Evolutionary conservation across 2,329 filamentous ascomycete genomes (phyloP).

Genomic region (Berkeleyomyces rouxiae): DNA sequence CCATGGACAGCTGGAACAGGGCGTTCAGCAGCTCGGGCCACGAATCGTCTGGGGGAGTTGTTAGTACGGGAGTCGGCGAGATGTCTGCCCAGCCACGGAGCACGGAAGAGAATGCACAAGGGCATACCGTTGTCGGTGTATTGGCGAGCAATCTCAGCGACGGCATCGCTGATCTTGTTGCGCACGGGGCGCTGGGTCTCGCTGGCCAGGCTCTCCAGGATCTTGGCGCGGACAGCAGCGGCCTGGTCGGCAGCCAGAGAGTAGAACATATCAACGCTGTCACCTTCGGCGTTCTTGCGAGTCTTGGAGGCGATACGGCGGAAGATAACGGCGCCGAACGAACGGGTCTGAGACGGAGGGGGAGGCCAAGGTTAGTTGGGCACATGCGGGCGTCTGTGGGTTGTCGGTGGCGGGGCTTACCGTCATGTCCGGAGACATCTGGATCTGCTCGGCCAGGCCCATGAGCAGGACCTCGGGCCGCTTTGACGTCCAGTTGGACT

Average conservation of each 20-base stretch:
- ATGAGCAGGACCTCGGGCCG: slow-evolving; percentile 80
- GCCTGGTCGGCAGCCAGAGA: slow-evolving; percentile 60
- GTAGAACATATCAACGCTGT: slow-evolving; percentile 70
- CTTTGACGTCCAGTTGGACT: slow-evolving; percentile 71
- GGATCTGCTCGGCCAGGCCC: slow-evolving; percentile 85
- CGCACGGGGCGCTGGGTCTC: slow-evolving; percentile 62
- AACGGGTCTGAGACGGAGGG: slow-evolving; percentile 47
- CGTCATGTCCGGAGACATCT: slow-evolving; percentile 53
- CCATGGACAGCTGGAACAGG: slow-evolving; percentile 82
- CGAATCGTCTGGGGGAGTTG: slow-evolving; percentile 45
- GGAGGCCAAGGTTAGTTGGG: not conserved
- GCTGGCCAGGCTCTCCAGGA: slow-evolving; percentile 57
- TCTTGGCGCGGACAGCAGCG: slow-evolving; percentile 63
- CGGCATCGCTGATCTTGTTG: slow-evolving; percentile 95
- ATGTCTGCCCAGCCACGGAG: not conserved
- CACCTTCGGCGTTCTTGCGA: slow-evolving; percentile 54
- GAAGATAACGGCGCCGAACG: slow-evolving; percentile 88
- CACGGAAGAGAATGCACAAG: not conserved
- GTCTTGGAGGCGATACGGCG: slow-evolving; percentile 82
- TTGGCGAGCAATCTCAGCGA: slow-evolving; percentile 87
- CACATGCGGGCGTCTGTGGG: not conserved
- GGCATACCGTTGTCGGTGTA: slow-evolving; percentile 77
- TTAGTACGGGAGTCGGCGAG: not conserved
- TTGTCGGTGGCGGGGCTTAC: slow-evolving; percentile 30
- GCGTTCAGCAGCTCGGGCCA: slow-evolving; percentile 82